Evolutionary conservation across 805 yeast genomes (phyloP).

Genomic region (Sugiyamaella qingdaonensis): DNA sequence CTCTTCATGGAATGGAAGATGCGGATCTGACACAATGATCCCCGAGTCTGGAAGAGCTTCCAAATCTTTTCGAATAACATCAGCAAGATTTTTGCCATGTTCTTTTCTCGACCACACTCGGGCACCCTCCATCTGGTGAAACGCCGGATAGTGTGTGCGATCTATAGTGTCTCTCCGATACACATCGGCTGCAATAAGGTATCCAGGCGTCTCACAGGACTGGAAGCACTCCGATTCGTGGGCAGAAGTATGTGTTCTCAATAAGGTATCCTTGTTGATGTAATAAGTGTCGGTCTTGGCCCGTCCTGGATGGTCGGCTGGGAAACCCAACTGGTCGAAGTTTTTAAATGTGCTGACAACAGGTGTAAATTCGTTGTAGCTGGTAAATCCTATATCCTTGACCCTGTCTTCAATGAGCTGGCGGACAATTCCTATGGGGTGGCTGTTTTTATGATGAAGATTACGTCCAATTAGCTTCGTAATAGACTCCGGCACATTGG

Average conservation of each 20-base stretch:
- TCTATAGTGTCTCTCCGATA: constrained; percentile 95
- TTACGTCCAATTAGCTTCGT: constrained; percentile 63
- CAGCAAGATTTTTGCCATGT: constrained; percentile 35
- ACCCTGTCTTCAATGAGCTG: constrained; percentile 68
- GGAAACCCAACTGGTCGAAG: constrained; percentile 90
- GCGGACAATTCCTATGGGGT: constrained; percentile 86
- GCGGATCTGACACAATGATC: constrained; percentile 73
- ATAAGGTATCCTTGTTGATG: constrained; percentile 61
- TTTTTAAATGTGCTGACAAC: constrained; percentile 78
- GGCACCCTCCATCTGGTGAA: constrained; percentile 98
- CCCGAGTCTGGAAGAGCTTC: constrained; percentile 59
- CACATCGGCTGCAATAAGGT: constrained; percentile 91
- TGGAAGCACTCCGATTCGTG: constrained; percentile 87
- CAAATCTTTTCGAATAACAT: constrained; percentile 53
- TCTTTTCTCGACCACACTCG: constrained; percentile 66
- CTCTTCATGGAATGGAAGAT: constrained; percentile 47
- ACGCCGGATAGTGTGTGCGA: constrained; percentile 93
- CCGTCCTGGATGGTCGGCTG: constrained; percentile 89
- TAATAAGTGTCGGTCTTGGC: constrained; percentile 91
- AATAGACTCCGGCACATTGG: constrained; percentile 79
- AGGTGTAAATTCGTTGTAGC: constrained; percentile 76
- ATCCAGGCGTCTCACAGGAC: constrained; percentile 69
- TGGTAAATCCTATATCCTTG: constrained; percentile 58
- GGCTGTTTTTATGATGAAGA: constrained; percentile 67
- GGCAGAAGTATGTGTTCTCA: constrained; percentile 95